These are phyloP conservation scores for Buddleja alternifolia DNA, from an alignment of 257 asterid genomes.

Conservation along the genomic window DNA sequence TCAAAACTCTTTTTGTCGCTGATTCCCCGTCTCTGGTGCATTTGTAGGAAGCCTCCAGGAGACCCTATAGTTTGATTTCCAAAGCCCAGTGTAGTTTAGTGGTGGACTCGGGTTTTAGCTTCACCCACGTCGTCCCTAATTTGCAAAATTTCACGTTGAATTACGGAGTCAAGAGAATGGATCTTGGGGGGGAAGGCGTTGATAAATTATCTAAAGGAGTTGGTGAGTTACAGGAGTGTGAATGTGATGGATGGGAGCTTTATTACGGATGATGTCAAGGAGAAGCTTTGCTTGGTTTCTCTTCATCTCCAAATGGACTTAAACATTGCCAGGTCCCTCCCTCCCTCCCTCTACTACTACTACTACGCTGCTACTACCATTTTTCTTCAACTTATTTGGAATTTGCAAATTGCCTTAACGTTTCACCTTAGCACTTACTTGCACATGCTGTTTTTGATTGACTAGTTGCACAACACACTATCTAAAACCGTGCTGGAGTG, in stretches of 20 bases:
- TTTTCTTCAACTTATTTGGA: no score
- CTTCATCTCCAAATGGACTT: conserved; percentile 80
- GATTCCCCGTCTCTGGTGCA: conserved; percentile 90
- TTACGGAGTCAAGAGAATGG: conserved; percentile 85
- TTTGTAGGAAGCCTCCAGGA: conserved; percentile 81
- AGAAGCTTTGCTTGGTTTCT: conserved; percentile 91
- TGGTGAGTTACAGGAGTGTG: conserved; percentile 90
- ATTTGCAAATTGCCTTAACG: no score
- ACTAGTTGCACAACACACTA: no score
- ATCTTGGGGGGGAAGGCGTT: conserved; percentile 90
- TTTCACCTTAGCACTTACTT: no score
- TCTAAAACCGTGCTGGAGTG: no score
- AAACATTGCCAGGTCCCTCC: conserved; percentile 79
- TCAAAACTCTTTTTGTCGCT: conserved; percentile 66
- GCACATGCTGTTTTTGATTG: no score
- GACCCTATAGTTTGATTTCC: conserved; percentile 71
- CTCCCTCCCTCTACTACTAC: no score
- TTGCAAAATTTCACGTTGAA: conserved; percentile 83
- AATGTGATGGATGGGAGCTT: conserved; percentile 97
- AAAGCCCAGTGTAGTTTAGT: conserved; percentile 90
- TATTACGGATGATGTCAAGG: conserved; percentile 92
- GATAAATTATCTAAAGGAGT: conserved; percentile 87
- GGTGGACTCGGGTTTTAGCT: conserved; percentile 91
- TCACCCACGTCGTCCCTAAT: conserved; percentile 92
- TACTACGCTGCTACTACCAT: no score